phyloP scores from a whole-genome alignment of 345 rosid genomes.

The Lepidium africanum region DNA sequence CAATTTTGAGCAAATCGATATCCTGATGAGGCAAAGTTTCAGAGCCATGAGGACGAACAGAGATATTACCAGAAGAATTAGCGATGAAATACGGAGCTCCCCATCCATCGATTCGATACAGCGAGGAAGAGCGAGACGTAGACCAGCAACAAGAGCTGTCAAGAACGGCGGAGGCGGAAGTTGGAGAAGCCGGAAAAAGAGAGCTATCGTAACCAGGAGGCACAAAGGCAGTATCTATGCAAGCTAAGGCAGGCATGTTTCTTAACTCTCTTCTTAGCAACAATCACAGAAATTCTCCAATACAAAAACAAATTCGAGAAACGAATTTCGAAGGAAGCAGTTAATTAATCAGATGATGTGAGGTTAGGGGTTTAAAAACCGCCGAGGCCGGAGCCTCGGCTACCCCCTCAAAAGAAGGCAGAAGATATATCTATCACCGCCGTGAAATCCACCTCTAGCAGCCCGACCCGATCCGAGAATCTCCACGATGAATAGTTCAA shows the following conservation, averaged over 20 bases:
- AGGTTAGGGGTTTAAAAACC: slow-evolving; percentile 92
- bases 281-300: slow-evolving; percentile 15
- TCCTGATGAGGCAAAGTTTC: slow-evolving; percentile 77
- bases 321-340: no score
- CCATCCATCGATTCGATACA: slow-evolving; percentile 76
- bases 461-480: slow-evolving; percentile 34
- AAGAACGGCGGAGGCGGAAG: slow-evolving; percentile 8
- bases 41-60: slow-evolving; percentile 69
- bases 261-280: slow-evolving; percentile 25
- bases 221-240: slow-evolving; percentile 55
- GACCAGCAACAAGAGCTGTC: slow-evolving; percentile 48
- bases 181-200: slow-evolving; percentile 15
- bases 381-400: slow-evolving; percentile 99
- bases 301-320: neutral
- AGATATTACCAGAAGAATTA: slow-evolving; percentile 66
- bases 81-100: slow-evolving; percentile 92
- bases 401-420: slow-evolving; percentile 98
- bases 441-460: slow-evolving; percentile 36
- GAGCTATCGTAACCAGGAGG: slow-evolving; percentile 32
- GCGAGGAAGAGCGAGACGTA: slow-evolving; percentile 51
- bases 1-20: slow-evolving; percentile 70
- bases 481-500: slow-evolving; percentile 37
- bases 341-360: slow-evolving; percentile 24
- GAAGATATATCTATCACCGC: slow-evolving; percentile 46
- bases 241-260: slow-evolving; percentile 90